Percentiles rank a stretch among this genome's conserved stretches.
These are phyloP conservation scores for Lichtheimia ornata DNA, from an alignment of 371 early-diverging fungal genomes.

Conservation along the genomic window DNA sequence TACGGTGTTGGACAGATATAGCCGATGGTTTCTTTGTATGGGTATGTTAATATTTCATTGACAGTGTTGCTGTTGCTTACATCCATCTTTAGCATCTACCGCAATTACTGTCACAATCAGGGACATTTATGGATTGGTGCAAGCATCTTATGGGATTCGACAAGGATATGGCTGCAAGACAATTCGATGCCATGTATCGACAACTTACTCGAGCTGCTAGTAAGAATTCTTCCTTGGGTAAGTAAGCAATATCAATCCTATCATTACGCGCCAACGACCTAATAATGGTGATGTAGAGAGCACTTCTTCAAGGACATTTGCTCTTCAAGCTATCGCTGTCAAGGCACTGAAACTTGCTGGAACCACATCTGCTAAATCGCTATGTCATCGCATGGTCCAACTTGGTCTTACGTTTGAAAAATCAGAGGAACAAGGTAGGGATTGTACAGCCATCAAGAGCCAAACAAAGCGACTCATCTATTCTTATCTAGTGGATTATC, in stretches of 20 bases:
- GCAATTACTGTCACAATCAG: slow-evolving; percentile 31
- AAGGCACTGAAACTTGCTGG: slow-evolving; percentile 13
- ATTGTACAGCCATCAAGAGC: background rate
- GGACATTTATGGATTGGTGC: slow-evolving; percentile 47
- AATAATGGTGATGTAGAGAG: background rate
- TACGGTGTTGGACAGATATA: slow-evolving; percentile 40
- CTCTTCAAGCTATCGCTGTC: slow-evolving; percentile 22
- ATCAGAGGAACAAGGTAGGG: slow-evolving; percentile 23
- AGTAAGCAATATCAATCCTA: background rate
- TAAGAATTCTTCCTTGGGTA: slow-evolving; percentile 23
- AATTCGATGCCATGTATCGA: slow-evolving; percentile 33
- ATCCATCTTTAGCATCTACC: slow-evolving; percentile 30
- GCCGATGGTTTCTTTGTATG: slow-evolving; percentile 28
- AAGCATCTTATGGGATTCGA: slow-evolving; percentile 26
- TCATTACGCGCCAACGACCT: background rate
- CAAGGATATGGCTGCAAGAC: slow-evolving; percentile 23
- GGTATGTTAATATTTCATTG: slow-evolving; percentile 18
- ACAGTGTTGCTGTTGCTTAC: background rate
- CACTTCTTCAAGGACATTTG: slow-evolving; percentile 8
- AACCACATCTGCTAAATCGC: slow-evolving; percentile 8
- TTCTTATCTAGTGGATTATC: slow-evolving; percentile 18
- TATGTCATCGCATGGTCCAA: slow-evolving; percentile 36
- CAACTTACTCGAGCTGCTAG: slow-evolving; percentile 25
- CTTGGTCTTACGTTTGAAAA: slow-evolving; percentile 38
- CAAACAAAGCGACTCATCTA: background rate